phyloP scores from a whole-genome alignment of 2,329 filamentous ascomycete species.

The Erysiphe neolycopersici region DNA sequence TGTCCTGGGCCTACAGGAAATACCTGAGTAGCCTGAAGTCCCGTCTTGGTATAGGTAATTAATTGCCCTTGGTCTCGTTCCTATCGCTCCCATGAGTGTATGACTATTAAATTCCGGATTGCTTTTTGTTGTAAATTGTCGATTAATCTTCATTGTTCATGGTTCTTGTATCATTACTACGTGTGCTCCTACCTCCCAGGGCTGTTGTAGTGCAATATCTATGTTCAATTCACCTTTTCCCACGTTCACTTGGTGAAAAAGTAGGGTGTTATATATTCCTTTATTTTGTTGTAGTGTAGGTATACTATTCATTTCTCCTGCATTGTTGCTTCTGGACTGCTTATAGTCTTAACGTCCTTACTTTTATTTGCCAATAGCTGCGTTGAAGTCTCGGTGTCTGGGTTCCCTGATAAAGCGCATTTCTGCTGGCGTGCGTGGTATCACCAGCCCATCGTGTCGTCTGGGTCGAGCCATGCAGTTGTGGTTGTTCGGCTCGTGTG shows the following conservation, averaged over 20 bases:
- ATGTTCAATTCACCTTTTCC: background rate
- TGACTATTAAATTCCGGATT: no score
- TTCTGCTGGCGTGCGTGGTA: background rate
- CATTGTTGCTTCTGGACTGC: background rate
- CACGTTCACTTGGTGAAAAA: background rate
- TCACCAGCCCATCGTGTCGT: background rate
- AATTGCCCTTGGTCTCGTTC: no score
- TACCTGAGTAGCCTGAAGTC: no score
- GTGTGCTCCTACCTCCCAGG: background rate
- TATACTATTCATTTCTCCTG: background rate
- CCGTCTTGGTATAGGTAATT: no score
- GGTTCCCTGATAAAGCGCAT: background rate
- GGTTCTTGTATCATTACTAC: no score
- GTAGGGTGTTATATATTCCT: background rate
- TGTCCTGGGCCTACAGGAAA: no score
- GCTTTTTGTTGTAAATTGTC: no score
- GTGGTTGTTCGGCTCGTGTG: background rate
- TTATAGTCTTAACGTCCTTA: background rate
- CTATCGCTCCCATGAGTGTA: no score
- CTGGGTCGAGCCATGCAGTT: background rate
- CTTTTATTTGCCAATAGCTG: background rate
- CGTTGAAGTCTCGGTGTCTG: background rate
- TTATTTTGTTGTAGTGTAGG: background rate
- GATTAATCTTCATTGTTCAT: no score
- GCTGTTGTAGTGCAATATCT: background rate